Conservation (phyloP, 1,284 basidiomycete genomes). For the Sutorius eximius region DNA sequence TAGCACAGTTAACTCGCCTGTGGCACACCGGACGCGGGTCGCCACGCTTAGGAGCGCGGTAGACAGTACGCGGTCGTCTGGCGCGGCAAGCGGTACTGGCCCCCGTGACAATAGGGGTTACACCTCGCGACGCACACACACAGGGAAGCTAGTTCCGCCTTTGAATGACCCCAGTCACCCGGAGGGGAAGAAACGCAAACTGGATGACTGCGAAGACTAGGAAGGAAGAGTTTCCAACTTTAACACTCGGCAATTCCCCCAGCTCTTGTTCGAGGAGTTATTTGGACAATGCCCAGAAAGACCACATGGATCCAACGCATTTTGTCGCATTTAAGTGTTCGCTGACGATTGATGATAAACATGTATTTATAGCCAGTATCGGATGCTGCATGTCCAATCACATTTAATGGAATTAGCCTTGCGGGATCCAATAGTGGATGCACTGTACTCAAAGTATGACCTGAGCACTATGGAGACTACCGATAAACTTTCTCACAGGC, state of each 20-base stretch:
- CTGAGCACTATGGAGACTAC: not conserved
- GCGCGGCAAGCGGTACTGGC: not conserved
- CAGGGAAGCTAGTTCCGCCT: too few species aligned
- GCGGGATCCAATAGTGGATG: not conserved
- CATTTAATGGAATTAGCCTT: conserved; percentile 5
- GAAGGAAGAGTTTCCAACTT: not conserved
- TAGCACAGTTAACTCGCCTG: not conserved
- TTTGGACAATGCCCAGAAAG: not conserved
- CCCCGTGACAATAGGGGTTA: not conserved
- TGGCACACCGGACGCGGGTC: not conserved
- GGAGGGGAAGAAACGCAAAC: conserved; percentile 24
- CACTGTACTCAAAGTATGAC: not conserved
- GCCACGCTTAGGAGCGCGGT: not conserved
- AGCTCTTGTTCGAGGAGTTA: not conserved
- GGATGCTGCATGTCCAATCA: not conserved
- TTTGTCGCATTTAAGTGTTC: not conserved
- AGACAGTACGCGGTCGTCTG: not conserved
- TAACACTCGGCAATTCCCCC: not conserved
- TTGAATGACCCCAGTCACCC: conserved; percentile 8
- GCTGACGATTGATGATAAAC: not conserved
- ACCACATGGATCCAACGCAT: not conserved
- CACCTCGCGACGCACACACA: not conserved
- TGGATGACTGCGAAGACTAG: conserved; percentile 17
- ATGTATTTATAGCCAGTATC: conserved; percentile 6
- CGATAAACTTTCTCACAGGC: not conserved